Conservation (phyloP, 2,329 filamentous ascomycete species). For the Pseudogymnoascus sp. region DNA sequence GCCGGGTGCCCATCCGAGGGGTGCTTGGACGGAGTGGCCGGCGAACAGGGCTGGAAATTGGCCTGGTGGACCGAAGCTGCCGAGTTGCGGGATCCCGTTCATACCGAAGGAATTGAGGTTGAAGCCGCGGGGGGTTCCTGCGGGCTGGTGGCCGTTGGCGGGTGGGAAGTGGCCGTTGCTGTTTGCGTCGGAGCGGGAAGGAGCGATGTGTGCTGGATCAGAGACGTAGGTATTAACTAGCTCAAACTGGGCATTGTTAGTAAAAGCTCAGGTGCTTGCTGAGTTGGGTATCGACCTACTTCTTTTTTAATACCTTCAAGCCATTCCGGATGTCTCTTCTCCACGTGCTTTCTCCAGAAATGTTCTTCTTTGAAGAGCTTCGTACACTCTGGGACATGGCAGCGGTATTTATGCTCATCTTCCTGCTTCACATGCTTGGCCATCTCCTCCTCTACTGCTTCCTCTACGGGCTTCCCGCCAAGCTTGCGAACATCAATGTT, state of each 20-base stretch:
- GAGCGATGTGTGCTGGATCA: constrained; percentile 89
- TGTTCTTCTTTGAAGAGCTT: constrained; percentile 96
- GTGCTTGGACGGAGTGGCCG: constrained; percentile 34
- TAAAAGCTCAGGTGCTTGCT: constrained; percentile 8
- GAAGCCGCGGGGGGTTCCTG: constrained; percentile 86
- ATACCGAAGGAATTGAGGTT: constrained; percentile 67
- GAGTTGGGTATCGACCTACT: constrained; percentile 45
- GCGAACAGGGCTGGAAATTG: constrained; percentile 49
- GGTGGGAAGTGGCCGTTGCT: constrained; percentile 93
- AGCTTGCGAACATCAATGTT: constrained; percentile 81
- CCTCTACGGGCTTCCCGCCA: constrained; percentile 77
- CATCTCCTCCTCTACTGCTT: constrained; percentile 80
- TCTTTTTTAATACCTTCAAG: constrained; percentile 71
- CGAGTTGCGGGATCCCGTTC: constrained; percentile 48
- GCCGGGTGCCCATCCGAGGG: constrained; percentile 41
- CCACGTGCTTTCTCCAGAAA: constrained; percentile 97
- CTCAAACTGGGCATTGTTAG: constrained; percentile 54
- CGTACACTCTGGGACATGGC: constrained; percentile 89
- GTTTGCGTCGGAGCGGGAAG: constrained; percentile 86
- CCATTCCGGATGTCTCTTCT: constrained; percentile 92
- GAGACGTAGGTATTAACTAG: constrained; percentile 92
- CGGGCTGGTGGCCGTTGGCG: constrained; percentile 62
- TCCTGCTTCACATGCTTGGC: constrained; percentile 89
- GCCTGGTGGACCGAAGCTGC: constrained; percentile 45
- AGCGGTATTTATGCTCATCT: constrained; percentile 93